phyloP scores from a whole-genome alignment of 768 basidiomycete genomes.

The Lyophyllum atratum region DNA sequence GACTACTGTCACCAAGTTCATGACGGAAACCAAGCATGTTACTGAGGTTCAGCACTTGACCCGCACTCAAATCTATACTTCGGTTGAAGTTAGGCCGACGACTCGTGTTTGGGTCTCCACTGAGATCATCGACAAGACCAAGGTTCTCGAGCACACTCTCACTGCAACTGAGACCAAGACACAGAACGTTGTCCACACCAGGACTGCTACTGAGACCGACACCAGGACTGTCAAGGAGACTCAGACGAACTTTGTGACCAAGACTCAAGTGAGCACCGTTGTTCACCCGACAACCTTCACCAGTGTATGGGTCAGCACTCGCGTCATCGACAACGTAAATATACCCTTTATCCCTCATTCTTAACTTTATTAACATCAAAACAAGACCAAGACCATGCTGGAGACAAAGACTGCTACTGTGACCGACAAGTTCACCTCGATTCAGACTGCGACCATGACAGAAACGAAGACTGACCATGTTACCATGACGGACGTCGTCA shows the following conservation, averaged over 20 bases:
- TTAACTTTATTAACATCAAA: not conserved
- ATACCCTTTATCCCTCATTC: not conserved
- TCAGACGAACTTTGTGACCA: slow-evolving; percentile 58
- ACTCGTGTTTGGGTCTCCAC: slow-evolving; percentile 70
- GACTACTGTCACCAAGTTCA: slow-evolving; percentile 43
- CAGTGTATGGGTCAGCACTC: slow-evolving; percentile 52
- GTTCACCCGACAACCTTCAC: slow-evolving; percentile 60
- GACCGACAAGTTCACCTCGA: slow-evolving; percentile 53
- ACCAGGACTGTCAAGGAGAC: slow-evolving; percentile 51
- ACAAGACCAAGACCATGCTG: slow-evolving; percentile 57
- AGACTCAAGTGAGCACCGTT: slow-evolving; percentile 52
- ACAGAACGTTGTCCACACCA: slow-evolving; percentile 54
- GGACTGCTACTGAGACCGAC: slow-evolving; percentile 47
- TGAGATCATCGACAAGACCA: slow-evolving; percentile 59
- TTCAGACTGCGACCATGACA: slow-evolving; percentile 60
- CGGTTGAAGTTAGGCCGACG: slow-evolving; percentile 57
- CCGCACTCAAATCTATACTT: slow-evolving; percentile 49
- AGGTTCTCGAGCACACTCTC: slow-evolving; percentile 56
- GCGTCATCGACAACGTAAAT: slow-evolving; percentile 60
- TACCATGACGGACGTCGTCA: slow-evolving; percentile 55
- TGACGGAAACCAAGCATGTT: slow-evolving; percentile 35
- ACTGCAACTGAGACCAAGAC: slow-evolving; percentile 68
- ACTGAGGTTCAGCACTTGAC: slow-evolving; percentile 43
- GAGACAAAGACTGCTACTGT: slow-evolving; percentile 50
- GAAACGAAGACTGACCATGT: slow-evolving; percentile 52